A percentile compares a stretch with the other conserved stretches of the same genome.
Evolutionary conservation across 352 stramenopile genomes (phyloP).

Genomic region (Globisporangium alternatum): DNA sequence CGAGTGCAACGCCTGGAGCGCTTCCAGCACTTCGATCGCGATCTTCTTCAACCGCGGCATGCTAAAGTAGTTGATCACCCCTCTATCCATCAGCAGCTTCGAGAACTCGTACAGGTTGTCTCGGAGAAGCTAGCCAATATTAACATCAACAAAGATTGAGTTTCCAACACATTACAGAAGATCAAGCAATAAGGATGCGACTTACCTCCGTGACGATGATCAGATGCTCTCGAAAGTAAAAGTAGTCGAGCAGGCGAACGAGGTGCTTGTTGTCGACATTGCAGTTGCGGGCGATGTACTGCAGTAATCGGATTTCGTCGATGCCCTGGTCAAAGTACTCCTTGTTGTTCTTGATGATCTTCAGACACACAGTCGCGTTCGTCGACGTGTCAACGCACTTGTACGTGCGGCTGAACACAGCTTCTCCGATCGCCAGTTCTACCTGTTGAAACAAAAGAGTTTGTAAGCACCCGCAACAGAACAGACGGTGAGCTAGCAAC

Average conservation of each 20-base stretch:
- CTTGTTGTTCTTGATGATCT: constrained; percentile 99
- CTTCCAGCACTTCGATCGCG: constrained; percentile 93
- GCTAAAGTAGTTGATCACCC: constrained; percentile 94
- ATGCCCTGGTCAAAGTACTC: constrained; percentile 98
- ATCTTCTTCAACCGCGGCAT: constrained; percentile 92
- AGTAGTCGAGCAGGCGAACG: constrained; percentile 93
- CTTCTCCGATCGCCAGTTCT: constrained; percentile 70
- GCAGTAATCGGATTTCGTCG: constrained; percentile 75
- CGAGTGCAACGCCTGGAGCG: constrained; percentile 83
- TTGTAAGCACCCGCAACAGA: constrained; percentile 33
- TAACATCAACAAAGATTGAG: neutral
- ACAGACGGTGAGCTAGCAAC: constrained; percentile 3
- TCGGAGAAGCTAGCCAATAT: constrained; percentile 62
- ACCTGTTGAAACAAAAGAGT: constrained; percentile 32
- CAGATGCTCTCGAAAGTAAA: constrained; percentile 94
- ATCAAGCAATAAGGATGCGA: neutral
- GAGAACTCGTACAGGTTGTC: constrained; percentile 99
- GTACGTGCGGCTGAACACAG: constrained; percentile 83
- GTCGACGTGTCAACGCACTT: constrained; percentile 62
- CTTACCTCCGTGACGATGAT: constrained; percentile 96
- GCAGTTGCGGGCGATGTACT: constrained; percentile 70
- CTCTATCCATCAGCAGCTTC: constrained; percentile 70
- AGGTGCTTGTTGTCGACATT: constrained; percentile 92
- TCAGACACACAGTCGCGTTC: constrained; percentile 92
- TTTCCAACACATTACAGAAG: neutral